phyloP scores from a whole-genome alignment of 2,329 filamentous ascomycete genomes.

The Hirsutella thompsonii region DNA sequence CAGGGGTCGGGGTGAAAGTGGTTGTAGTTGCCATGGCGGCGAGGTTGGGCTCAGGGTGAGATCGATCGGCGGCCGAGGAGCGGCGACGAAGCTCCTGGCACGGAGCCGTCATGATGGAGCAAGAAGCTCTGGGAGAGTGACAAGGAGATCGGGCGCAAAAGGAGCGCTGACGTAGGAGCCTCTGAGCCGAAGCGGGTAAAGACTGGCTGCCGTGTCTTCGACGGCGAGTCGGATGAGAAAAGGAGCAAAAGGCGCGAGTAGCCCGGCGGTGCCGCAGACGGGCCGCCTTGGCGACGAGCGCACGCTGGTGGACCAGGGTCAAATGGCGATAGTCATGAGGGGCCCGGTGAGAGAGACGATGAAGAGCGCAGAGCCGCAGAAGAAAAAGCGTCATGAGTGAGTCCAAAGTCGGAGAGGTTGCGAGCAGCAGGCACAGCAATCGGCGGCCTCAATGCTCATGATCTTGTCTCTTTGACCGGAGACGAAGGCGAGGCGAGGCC shows the following conservation, averaged over 20 bases:
- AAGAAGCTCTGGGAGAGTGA: neutral
- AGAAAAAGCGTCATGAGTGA: constrained; percentile 34
- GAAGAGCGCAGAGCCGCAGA: constrained; percentile 31
- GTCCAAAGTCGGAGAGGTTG: constrained; percentile 5
- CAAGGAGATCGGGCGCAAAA: neutral
- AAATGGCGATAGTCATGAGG: constrained; percentile 30
- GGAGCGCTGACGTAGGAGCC: constrained; percentile 10
- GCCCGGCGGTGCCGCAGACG: constrained; percentile 24
- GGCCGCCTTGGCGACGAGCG: constrained; percentile 29
- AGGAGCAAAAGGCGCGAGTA: constrained; percentile 21
- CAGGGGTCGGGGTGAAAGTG: constrained; percentile 7
- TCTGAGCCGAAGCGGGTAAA: constrained; percentile 5
- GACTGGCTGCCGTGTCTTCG: constrained; percentile 7
- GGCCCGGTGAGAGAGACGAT: constrained; percentile 31
- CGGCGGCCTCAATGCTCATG: constrained; percentile 4
- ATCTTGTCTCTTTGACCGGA: neutral
- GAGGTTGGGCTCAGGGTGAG: constrained; percentile 13
- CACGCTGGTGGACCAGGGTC: constrained; percentile 23
- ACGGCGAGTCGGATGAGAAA: constrained; percentile 19
- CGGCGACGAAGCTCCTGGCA: constrained; percentile 26
- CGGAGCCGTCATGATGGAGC: constrained; percentile 14
- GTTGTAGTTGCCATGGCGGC: constrained; percentile 11
- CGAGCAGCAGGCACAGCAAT: constrained; percentile 6
- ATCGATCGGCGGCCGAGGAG: constrained; percentile 23
- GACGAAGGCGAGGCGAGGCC: neutral